A percentile compares a stretch with the other conserved stretches of the same genome.
These are phyloP conservation scores for Quercus mongolica DNA, from an alignment of 306 rosid species.

Conservation along the genomic window DNA sequence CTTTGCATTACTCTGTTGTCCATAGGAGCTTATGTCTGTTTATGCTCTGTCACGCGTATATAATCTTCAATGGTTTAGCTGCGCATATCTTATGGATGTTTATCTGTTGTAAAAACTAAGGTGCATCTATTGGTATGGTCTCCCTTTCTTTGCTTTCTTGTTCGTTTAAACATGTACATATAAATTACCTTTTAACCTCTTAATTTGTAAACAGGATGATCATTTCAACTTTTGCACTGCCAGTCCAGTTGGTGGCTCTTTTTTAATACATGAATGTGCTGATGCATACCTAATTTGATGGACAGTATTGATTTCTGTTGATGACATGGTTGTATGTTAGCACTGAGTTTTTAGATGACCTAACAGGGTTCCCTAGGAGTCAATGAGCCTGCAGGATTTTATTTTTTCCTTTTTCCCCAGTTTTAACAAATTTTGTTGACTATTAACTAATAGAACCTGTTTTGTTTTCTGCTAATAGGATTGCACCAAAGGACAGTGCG, in stretches of 20 bases:
- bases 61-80: background rate
- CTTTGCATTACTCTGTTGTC: background rate
- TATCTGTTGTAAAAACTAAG: background rate
- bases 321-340: background rate
- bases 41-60: background rate
- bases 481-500: slow-evolving; percentile 28
- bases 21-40: background rate
- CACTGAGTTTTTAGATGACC: background rate
- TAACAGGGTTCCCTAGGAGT: background rate
- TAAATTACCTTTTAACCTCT: background rate
- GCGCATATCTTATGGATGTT: background rate
- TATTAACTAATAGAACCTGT: slow-evolving; percentile 10
- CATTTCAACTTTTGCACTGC: background rate
- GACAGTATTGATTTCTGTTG: background rate
- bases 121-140: background rate
- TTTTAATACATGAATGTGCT: background rate
- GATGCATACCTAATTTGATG: background rate
- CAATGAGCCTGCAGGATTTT: background rate
- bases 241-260: background rate
- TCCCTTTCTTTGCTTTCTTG: background rate
- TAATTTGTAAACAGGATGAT: background rate
- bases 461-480: slow-evolving; percentile 27
- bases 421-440: background rate
- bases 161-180: background rate
- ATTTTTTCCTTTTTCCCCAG: background rate